Percentiles rank a stretch among this genome's conserved stretches.
Evolutionary conservation across 345 rosid genomes (phyloP).

Genomic region (Gynandropsis gynandra): DNA sequence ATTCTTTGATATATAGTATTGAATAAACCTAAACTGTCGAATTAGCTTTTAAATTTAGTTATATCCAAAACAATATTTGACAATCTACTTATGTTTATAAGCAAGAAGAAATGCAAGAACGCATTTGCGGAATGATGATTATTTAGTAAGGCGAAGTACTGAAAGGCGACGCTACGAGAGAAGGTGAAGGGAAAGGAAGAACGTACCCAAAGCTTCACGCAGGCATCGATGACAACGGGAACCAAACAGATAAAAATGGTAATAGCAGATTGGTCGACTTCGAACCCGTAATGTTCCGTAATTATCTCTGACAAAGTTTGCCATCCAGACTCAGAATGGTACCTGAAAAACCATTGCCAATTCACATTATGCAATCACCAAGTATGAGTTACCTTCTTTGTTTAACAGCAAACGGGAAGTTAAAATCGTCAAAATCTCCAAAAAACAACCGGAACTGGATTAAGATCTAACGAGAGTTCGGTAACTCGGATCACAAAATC

Average conservation of each 20-base stretch:
- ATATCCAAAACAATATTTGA: too few species aligned
- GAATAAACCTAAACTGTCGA: too few species aligned
- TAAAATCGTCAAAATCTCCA: too few species aligned
- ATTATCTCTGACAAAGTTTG: constrained; percentile 62
- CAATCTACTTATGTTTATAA: too few species aligned
- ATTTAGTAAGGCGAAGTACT: too few species aligned
- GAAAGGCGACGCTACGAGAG: not conserved
- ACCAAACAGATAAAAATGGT: constrained; percentile 61
- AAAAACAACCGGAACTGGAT: too few species aligned
- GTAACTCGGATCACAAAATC: too few species aligned
- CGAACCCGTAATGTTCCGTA: constrained; percentile 80
- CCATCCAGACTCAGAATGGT: constrained; percentile 97
- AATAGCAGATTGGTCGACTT: constrained; percentile 55
- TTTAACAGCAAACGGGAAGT: not conserved
- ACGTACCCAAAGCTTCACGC: constrained; percentile 89
- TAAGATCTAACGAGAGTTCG: too few species aligned
- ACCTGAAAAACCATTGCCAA: constrained; percentile 33
- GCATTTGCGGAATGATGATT: too few species aligned
- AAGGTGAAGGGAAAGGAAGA: constrained; percentile 9
- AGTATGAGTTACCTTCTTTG: not conserved
- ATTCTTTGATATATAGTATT: too few species aligned
- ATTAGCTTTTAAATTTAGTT: too few species aligned
- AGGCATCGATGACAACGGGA: constrained; percentile 74
- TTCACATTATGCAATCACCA: not conserved
- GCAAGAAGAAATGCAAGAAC: too few species aligned